phyloP scores from a whole-genome alignment of 805 yeast species.

The Yarrowia bubula region DNA sequence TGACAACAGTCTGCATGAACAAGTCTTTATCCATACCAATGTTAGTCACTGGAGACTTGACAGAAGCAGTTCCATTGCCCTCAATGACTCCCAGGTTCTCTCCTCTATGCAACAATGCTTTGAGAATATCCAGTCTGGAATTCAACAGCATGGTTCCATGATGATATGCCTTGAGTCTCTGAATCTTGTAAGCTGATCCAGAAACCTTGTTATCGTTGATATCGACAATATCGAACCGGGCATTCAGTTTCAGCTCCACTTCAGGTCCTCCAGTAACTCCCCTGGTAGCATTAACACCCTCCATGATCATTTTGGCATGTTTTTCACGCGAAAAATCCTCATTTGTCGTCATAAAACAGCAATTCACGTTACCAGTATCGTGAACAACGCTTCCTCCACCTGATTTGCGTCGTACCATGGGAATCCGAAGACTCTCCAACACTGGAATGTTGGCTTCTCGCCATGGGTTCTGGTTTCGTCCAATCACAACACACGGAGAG shows the following conservation, averaged over 20 bases:
- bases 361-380: constrained; percentile 84
- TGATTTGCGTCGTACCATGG: constrained; percentile 71
- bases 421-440: constrained; percentile 51
- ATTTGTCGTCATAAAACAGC: constrained; percentile 71
- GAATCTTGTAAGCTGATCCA: constrained; percentile 89
- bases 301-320: constrained; percentile 50
- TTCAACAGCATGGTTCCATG: constrained; percentile 92
- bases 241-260: constrained; percentile 52
- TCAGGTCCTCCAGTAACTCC: constrained; percentile 28
- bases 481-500: constrained; percentile 84
- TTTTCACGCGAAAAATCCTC: constrained; percentile 58
- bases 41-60: constrained; percentile 76
- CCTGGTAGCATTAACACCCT: constrained; percentile 37
- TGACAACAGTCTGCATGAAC: constrained; percentile 48
- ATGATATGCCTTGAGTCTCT: constrained; percentile 79
- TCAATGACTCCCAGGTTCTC: constrained; percentile 45
- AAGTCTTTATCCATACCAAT: constrained; percentile 47
- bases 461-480: constrained; percentile 96
- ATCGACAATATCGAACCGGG: constrained; percentile 72
- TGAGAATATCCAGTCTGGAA: constrained; percentile 59
- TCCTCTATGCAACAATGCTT: constrained; percentile 56
- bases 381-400: constrained; percentile 99
- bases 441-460: constrained; percentile 69
- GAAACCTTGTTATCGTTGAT: constrained; percentile 57
- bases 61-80: constrained; percentile 66